Conservation (phyloP, 192 early-diverging fungal species). For the Coemansia sp. region DNA sequence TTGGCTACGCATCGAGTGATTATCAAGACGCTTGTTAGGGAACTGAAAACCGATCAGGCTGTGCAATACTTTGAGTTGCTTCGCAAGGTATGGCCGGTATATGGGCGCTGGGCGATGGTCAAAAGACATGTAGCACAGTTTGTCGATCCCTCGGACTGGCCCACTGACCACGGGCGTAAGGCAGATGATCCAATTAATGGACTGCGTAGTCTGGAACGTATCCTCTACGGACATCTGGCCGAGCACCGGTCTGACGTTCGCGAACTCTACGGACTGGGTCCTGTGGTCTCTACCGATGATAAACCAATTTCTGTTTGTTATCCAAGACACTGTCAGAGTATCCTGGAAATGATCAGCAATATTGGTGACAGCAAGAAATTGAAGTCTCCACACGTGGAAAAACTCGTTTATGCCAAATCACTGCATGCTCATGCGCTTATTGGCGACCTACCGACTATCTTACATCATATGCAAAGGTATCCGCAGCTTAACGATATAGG, state of each 20-base stretch:
- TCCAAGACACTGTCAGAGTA: slow-evolving; percentile 9
- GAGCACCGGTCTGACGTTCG: slow-evolving; percentile 12
- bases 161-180: background rate
- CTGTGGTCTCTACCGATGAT: too few species aligned
- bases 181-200: background rate
- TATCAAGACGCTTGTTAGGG: slow-evolving; percentile 14
- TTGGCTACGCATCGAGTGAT: slow-evolving; percentile 35
- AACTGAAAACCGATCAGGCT: background rate
- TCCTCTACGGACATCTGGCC: slow-evolving; percentile 20
- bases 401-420: slow-evolving; percentile 15
- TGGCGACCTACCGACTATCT: slow-evolving; percentile 19
- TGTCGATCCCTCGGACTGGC: background rate
- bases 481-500: slow-evolving; percentile 20
- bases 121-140: background rate
- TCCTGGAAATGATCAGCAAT: slow-evolving; percentile 10
- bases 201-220: slow-evolving; percentile 12
- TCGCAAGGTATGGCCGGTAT: slow-evolving; percentile 21
- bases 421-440: slow-evolving; percentile 19
- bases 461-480: slow-evolving; percentile 25
- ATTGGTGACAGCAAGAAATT: background rate
- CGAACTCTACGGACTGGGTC: slow-evolving; percentile 8
- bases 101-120: slow-evolving; percentile 19
- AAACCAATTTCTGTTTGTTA: background rate
- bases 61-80: slow-evolving; percentile 14
- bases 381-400: background rate